Base-by-base conservation (phyloP, 176 grass and related monocot species). In the Alopecurus myosuroides region DNA sequence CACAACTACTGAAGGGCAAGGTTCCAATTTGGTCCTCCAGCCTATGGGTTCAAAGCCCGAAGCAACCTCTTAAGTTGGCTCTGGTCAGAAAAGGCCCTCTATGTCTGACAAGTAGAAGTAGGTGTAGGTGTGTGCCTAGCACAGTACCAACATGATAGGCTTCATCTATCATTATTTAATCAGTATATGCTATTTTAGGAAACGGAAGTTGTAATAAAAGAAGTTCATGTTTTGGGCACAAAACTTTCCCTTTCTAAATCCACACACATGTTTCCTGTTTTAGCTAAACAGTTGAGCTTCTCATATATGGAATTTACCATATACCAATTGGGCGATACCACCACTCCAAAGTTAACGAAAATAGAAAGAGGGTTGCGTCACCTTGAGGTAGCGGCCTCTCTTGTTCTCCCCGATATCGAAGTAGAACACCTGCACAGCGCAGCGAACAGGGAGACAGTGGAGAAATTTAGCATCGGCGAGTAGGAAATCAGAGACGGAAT, bases 371-470 rank as follows among this genome's bases (percentile, higher is more conserved):
- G 4, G 57, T n/a, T 8, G 36, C 14, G 31, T 85, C 74, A 95
- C 97, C 97, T 99, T 99, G 78, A 99, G 86, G 89, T 96, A 99
- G 53, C 93, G 93, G 55, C 97, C 97, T 80, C 97, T 96, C 91
- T 96, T 95, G 82, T 99, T 99, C 87, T 95, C 97, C 69, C 97
- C 97, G 61, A 94, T 90, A 78, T 99, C 91, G 67, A 99, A 99
- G 82, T 95, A 96, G 71, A 99, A 99, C 81, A 95, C 93, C 94
- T 99, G 81, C 75, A 35, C 52, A 36, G 29, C 44, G 25, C 44
- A 49, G 42, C 3, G 34, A 82, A 20, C 23, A 65, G 17, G 34
- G 73, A 34, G 23, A 2, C 58, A 41, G n/a, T 22, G 70, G 72
- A 33, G 70, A 94, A 94, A 85, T 89, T 85, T 67, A 78, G 70